Evolutionary conservation across 306 rosid species (phyloP).

Genomic region (Malus sieversii): DNA sequence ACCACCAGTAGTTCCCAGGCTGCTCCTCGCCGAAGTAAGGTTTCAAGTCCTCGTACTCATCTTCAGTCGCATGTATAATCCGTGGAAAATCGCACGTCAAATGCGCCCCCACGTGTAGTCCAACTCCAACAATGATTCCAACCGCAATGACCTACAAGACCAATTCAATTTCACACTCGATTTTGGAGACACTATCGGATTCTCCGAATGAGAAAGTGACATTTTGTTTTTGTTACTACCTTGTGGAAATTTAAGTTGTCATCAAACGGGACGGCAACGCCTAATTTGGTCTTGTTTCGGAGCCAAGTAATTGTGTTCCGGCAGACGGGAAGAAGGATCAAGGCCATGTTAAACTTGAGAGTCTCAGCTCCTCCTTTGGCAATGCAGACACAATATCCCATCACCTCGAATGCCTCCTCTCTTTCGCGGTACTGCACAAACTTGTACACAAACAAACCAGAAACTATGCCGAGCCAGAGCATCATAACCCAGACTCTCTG

Average conservation of each 20-base stretch:
- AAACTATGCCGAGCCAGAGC: constrained; percentile 35
- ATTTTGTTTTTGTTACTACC: constrained; percentile 4
- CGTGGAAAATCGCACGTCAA: constrained; percentile 49
- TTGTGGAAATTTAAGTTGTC: constrained; percentile 57
- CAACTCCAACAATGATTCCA: constrained; percentile 36
- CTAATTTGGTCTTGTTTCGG: constrained; percentile 47
- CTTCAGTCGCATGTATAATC: constrained; percentile 28
- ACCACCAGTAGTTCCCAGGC: constrained; percentile 49
- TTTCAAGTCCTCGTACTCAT: constrained; percentile 29
- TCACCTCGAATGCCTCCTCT: constrained; percentile 26
- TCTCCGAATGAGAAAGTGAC: not conserved
- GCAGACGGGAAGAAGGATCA: constrained; percentile 49
- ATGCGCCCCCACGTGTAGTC: constrained; percentile 40
- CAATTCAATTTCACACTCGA: not conserved
- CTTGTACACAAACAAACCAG: constrained; percentile 40
- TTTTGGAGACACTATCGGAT: not conserved
- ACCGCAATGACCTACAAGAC: constrained; percentile 25
- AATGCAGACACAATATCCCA: constrained; percentile 53
- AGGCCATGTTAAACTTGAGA: constrained; percentile 58
- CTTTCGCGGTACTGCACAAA: constrained; percentile 36
- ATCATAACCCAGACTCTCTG: constrained; percentile 45
- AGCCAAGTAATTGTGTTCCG: constrained; percentile 70
- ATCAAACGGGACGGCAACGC: constrained; percentile 43
- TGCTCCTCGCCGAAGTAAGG: constrained; percentile 40
- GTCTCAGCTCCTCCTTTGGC: constrained; percentile 66